Evolutionary conservation across 768 basidiomycete species (phyloP).

Genomic region (Pulveroboletus sp.): DNA sequence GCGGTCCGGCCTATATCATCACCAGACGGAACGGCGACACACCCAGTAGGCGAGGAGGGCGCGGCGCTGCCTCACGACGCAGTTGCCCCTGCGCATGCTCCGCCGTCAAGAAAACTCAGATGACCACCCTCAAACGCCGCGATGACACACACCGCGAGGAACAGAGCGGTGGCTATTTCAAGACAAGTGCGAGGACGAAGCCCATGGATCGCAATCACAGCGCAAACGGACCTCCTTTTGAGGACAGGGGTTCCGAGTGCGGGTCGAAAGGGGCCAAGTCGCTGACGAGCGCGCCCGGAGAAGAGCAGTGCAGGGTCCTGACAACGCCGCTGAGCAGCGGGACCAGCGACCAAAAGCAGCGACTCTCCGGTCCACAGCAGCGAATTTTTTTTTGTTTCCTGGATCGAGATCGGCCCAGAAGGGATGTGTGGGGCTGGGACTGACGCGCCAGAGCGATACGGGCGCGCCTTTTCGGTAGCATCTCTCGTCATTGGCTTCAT

Average conservation of each 20-base stretch:
- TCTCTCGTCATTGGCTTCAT: slow-evolving; percentile 2
- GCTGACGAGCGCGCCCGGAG: slow-evolving; percentile 15
- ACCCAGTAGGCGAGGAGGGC: not conserved
- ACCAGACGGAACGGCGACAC: not conserved
- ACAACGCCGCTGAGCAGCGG: slow-evolving; percentile 29
- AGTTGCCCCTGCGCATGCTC: too few species aligned
- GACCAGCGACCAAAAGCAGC: slow-evolving; percentile 18
- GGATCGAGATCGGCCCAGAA: slow-evolving; percentile 27
- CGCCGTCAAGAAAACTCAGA: too few species aligned
- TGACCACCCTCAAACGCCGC: not conserved
- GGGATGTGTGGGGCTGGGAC: slow-evolving; percentile 24
- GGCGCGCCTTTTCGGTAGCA: slow-evolving; percentile 8
- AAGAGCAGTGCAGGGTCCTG: slow-evolving; percentile 20
- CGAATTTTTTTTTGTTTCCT: slow-evolving; percentile 19
- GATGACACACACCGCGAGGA: not conserved
- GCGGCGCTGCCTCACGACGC: too few species aligned
- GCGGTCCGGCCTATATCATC: not conserved
- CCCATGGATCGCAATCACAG: too few species aligned
- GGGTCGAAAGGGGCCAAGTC: not conserved
- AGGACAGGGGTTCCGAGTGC: slow-evolving; percentile 9
- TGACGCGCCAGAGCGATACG: slow-evolving; percentile 4
- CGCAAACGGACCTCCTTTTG: too few species aligned
- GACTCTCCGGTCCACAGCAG: slow-evolving; percentile 27
- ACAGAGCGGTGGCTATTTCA: not conserved
- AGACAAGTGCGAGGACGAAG: too few species aligned